Percentiles rank a stretch among this genome's conserved stretches.
Conservation (phyloP, 441 rosid genomes). For the Adansonia rubrostipa region DNA sequence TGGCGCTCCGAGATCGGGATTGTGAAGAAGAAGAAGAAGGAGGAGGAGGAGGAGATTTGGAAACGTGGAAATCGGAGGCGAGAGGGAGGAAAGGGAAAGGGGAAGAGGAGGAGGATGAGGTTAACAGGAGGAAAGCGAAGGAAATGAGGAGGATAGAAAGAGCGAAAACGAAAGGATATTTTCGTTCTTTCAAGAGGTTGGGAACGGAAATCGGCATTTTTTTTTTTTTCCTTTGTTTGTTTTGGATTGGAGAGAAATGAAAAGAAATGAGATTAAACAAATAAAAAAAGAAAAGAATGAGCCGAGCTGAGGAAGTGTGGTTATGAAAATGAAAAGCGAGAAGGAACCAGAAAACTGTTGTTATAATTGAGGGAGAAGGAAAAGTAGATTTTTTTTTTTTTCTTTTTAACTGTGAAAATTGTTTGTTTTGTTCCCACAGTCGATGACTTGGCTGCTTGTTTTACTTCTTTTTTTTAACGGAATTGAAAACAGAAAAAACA, state of each 20-base stretch:
- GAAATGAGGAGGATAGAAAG: slow-evolving; percentile 45
- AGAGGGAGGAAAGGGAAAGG: slow-evolving; percentile 38
- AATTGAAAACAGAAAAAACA: too few species aligned
- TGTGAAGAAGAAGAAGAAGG: neutral
- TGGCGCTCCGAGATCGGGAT: neutral
- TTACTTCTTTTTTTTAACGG: too few species aligned
- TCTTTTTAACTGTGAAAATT: too few species aligned
- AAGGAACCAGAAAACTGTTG: too few species aligned
- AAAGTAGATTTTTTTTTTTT: too few species aligned
- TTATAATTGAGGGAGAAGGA: too few species aligned
- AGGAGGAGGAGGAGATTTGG: slow-evolving; percentile 19
- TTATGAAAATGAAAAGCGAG: too few species aligned
- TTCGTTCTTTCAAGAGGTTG: slow-evolving; percentile 38
- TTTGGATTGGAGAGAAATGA: neutral
- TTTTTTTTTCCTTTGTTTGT: neutral
- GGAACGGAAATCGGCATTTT: slow-evolving; percentile 44
- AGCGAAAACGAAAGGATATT: slow-evolving; percentile 42
- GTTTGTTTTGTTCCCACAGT: too few species aligned
- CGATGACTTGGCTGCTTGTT: too few species aligned
- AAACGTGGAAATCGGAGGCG: slow-evolving; percentile 34
- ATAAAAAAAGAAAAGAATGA: neutral
- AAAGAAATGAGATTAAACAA: neutral
- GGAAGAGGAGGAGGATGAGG: slow-evolving; percentile 30
- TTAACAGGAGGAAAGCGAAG: slow-evolving; percentile 43
- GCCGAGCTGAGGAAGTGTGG: too few species aligned